A percentile compares a stretch with the other conserved stretches of the same genome.
Evolutionary conservation across 192 early-diverging fungal genomes (phyloP).

Genomic region (Coemansia sp.): DNA sequence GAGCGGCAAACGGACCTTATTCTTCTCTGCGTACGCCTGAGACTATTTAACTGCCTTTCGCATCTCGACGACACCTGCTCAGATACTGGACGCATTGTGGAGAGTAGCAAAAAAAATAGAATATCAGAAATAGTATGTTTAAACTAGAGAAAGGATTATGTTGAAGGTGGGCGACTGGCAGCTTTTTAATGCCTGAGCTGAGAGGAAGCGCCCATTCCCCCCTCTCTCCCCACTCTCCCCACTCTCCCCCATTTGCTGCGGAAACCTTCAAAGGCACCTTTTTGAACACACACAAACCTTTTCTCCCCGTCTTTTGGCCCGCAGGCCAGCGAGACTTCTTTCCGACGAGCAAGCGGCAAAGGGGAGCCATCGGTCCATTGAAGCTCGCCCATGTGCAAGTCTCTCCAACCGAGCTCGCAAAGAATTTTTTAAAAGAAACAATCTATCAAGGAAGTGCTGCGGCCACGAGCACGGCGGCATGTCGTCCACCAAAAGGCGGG

Average conservation of each 20-base stretch:
- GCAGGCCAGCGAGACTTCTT: background rate
- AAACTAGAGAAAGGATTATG: background rate
- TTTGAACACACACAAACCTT: background rate
- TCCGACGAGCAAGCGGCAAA: background rate
- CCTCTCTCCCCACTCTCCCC: background rate
- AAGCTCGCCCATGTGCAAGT: background rate
- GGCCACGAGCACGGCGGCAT: background rate
- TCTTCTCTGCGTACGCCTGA: background rate
- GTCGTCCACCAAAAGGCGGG: background rate
- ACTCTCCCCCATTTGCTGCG: background rate
- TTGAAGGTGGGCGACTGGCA: background rate
- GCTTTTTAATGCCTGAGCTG: background rate
- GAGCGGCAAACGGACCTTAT: slow-evolving; percentile 7
- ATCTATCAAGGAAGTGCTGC: background rate
- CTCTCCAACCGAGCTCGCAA: background rate
- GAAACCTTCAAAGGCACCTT: background rate
- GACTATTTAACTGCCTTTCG: background rate
- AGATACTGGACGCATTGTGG: background rate
- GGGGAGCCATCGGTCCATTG: background rate
- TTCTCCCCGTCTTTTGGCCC: background rate
- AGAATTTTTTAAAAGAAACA: background rate
- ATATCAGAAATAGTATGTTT: background rate
- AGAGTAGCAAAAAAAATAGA: slow-evolving; percentile 6
- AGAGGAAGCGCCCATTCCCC: background rate
- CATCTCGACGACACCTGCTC: background rate